Evolutionary conservation across 1,284 basidiomycete genomes (phyloP).

Genomic region (Bondarzewia mesenterica): DNA sequence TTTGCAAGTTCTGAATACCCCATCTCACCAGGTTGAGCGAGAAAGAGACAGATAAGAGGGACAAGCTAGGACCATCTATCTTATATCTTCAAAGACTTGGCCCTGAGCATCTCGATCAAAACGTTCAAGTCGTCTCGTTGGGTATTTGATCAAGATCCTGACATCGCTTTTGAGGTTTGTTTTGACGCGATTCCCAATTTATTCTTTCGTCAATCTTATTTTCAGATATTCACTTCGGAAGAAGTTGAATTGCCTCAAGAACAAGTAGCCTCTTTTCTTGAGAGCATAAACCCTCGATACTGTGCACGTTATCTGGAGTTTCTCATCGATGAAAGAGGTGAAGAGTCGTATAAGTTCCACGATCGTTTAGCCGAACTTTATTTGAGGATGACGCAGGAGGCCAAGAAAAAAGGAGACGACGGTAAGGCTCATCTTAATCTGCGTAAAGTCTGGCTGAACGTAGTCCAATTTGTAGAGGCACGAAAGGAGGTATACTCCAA

Average conservation of each 20-base stretch:
- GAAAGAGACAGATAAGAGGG: slow-evolving; percentile 70
- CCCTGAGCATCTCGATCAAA: slow-evolving; percentile 66
- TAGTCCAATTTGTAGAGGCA: slow-evolving; percentile 23
- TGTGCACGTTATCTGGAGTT: slow-evolving; percentile 84
- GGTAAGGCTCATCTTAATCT: slow-evolving; percentile 28
- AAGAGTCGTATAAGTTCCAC: slow-evolving; percentile 66
- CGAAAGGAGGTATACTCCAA: slow-evolving; percentile 51
- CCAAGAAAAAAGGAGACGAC: slow-evolving; percentile 46
- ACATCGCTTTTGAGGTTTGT: slow-evolving; percentile 70
- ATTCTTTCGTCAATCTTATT: background rate
- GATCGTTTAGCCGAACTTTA: slow-evolving; percentile 87
- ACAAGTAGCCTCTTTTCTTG: slow-evolving; percentile 72
- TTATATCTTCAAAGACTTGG: slow-evolving; percentile 90
- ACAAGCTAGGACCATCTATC: slow-evolving; percentile 80
- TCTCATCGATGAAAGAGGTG: slow-evolving; percentile 69
- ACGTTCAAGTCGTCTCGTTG: slow-evolving; percentile 79
- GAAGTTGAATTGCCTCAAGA: slow-evolving; percentile 82
- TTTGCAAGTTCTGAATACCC: slow-evolving; percentile 2
- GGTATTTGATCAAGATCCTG: slow-evolving; percentile 72
- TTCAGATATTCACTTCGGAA: slow-evolving; percentile 90
- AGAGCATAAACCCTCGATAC: slow-evolving; percentile 56
- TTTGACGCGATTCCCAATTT: background rate
- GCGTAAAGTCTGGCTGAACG: slow-evolving; percentile 3
- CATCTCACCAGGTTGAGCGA: slow-evolving; percentile 62
- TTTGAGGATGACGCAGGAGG: slow-evolving; percentile 52